Conservation (phyloP, 306 rosid species). For the Medicago ruthenica region DNA sequence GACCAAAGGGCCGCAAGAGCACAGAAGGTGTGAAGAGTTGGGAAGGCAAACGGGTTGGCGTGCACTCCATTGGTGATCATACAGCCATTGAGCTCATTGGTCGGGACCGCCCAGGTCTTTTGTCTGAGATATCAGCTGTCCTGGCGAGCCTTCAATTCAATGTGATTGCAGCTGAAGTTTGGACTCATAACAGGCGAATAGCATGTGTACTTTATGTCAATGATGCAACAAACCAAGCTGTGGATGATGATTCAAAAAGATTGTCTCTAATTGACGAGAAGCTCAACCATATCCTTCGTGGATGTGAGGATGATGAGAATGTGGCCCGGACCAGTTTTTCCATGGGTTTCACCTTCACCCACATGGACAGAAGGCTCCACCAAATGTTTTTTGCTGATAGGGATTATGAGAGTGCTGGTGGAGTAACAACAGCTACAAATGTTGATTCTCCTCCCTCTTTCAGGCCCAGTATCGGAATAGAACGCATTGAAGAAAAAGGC, state of each 20-base stretch:
- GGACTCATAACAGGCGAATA: slow-evolving; percentile 77
- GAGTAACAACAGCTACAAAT: slow-evolving; percentile 43
- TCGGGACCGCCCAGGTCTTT: slow-evolving; percentile 75
- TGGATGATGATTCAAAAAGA: slow-evolving; percentile 52
- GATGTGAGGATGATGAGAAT: slow-evolving; percentile 67
- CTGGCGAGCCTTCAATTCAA: slow-evolving; percentile 71
- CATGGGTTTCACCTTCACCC: slow-evolving; percentile 72
- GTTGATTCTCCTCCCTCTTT: slow-evolving; percentile 57
- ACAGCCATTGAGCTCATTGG: slow-evolving; percentile 76
- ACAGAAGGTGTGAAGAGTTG: slow-evolving; percentile 55
- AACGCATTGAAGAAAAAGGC: slow-evolving; percentile 71
- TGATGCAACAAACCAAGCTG: slow-evolving; percentile 51
- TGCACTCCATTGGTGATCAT: slow-evolving; percentile 67
- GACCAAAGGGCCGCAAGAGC: slow-evolving; percentile 69
- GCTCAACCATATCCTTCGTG: slow-evolving; percentile 68
- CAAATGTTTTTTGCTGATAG: slow-evolving; percentile 80
- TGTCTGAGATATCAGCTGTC: slow-evolving; percentile 81
- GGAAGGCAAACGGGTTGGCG: slow-evolving; percentile 64
- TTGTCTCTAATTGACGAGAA: slow-evolving; percentile 71
- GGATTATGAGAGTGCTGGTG: slow-evolving; percentile 69
- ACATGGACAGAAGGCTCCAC: slow-evolving; percentile 77
- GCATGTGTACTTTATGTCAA: slow-evolving; percentile 74
- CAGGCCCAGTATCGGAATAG: slow-evolving; percentile 70
- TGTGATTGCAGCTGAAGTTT: slow-evolving; percentile 76
- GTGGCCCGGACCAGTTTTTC: slow-evolving; percentile 67